Evolutionary conservation across 2,329 filamentous ascomycete species (phyloP), one percentile per base, ranked within the genome.

Genomic region (Trichoderma atroviride): DNA sequence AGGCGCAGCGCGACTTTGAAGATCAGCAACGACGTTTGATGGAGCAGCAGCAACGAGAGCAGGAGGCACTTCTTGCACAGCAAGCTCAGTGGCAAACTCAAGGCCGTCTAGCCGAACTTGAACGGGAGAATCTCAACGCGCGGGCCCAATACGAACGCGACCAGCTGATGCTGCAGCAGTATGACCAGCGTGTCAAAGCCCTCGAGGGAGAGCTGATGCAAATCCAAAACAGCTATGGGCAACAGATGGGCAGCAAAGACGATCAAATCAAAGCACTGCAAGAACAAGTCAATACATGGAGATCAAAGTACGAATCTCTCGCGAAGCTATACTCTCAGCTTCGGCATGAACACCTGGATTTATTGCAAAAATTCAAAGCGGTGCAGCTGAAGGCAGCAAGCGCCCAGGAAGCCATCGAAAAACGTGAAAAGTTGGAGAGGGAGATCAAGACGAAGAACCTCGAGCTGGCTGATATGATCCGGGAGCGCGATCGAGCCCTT

Each of bases 391-490:
- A 98, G 85, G 96, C 96, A 1, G 94, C 95, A 19, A 98, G 94
- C 5, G 96, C 96, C 0, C 95, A 98, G 78, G 96, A 99, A 82
- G 96, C 96, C 1, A 97, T 98, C 72, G 96, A 98, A 69, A 90
- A 88, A 74, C 91, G 95, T 10, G 96, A 99, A 83, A 97, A 96
- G 84, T 86, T 99, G 64, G 94, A 98, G 83, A 91, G 95, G 40
- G 96, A 99, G 82, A 92, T 99, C 79, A 99, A 99, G 87, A 97
- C 95, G 35, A 99, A 99, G 88, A 99, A 99, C 78, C 84, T 99
- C n/a, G 96, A 99, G 80, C 83, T 99, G 71, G 96, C 96, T 37
- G 94, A 98, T 79, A 98, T 99, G 96, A 99, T 99, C 73, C 89
- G 96, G 55, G 96, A 99, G 83, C 88, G 96, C 74, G 96, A 99